phyloP scores from a whole-genome alignment of 345 rosid genomes.

The Citrus hindsii region DNA sequence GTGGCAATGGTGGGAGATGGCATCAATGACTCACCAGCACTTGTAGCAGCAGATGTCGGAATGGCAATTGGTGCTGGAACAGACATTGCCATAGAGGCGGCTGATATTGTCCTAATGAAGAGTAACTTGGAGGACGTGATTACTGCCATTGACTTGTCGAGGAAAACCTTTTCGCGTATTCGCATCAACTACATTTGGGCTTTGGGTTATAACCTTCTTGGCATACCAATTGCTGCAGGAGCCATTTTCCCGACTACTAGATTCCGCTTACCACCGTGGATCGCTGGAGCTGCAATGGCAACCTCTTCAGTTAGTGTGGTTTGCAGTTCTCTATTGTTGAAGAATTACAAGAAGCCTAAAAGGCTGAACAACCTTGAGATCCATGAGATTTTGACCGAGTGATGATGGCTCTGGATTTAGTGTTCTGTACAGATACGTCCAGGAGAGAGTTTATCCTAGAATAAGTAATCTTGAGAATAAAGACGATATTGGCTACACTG shows the following conservation, averaged over 20 bases:
- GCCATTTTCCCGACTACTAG: constrained; percentile 59
- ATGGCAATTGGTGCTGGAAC: constrained; percentile 99
- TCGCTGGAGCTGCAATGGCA: constrained; percentile 98
- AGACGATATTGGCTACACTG: not conserved
- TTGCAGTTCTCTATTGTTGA: constrained; percentile 78
- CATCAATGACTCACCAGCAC: constrained; percentile 89
- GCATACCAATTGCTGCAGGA: constrained; percentile 87
- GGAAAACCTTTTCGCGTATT: constrained; percentile 76
- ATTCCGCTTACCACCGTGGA: constrained; percentile 93
- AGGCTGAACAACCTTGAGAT: constrained; percentile 54
- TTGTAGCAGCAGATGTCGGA: constrained; percentile 91
- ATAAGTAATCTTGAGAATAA: not conserved
- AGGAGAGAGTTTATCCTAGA: constrained; percentile 1
- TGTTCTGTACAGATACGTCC: not conserved
- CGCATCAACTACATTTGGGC: constrained; percentile 97
- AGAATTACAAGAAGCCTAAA: constrained; percentile 69
- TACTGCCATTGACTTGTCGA: constrained; percentile 85
- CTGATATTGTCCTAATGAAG: constrained; percentile 91
- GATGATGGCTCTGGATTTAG: constrained; percentile 1
- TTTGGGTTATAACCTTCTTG: constrained; percentile 77
- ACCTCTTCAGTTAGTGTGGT: constrained; percentile 96
- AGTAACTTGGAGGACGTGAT: constrained; percentile 93
- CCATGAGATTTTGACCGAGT: constrained; percentile 48
- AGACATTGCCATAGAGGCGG: constrained; percentile 93
- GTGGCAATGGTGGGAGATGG: constrained; percentile 99